phyloP scores from a whole-genome alignment of 768 basidiomycete genomes.

The Crepidotus variabilis region DNA sequence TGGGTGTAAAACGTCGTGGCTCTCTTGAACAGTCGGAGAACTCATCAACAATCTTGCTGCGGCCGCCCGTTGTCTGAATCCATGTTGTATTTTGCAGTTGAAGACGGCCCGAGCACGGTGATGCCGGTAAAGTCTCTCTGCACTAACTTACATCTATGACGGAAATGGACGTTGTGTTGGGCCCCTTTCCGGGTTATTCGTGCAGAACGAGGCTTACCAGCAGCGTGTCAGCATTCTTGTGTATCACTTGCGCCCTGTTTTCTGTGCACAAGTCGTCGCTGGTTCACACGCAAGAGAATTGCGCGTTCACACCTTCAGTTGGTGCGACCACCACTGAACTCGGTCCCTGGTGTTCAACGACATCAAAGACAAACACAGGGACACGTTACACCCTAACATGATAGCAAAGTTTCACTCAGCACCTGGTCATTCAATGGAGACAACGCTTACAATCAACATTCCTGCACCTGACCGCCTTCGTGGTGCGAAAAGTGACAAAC shows the following conservation, averaged over 20 bases:
- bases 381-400: conserved; percentile 9
- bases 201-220: too few relatives aligned
- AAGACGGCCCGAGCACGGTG: too few relatives aligned
- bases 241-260: neutral
- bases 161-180: too few relatives aligned
- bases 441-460: conserved; percentile 24
- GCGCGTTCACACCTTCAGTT: neutral
- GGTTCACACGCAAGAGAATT: neutral
- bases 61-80: too few relatives aligned
- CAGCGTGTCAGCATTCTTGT: too few relatives aligned
- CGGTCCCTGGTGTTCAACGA: neutral
- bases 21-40: too few relatives aligned
- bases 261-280: neutral
- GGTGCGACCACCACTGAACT: neutral
- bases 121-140: too few relatives aligned
- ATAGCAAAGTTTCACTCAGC: conserved; percentile 27
- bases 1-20: too few relatives aligned
- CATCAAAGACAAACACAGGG: neutral
- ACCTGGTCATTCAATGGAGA: conserved; percentile 25
- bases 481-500: conserved; percentile 6
- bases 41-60: too few relatives aligned
- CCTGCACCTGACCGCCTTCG: conserved; percentile 16
- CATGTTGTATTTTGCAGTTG: too few relatives aligned
- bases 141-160: too few relatives aligned
- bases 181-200: too few relatives aligned